Conservation (phyloP, 306 rosid species). For the Astragalus membranaceus region DNA sequence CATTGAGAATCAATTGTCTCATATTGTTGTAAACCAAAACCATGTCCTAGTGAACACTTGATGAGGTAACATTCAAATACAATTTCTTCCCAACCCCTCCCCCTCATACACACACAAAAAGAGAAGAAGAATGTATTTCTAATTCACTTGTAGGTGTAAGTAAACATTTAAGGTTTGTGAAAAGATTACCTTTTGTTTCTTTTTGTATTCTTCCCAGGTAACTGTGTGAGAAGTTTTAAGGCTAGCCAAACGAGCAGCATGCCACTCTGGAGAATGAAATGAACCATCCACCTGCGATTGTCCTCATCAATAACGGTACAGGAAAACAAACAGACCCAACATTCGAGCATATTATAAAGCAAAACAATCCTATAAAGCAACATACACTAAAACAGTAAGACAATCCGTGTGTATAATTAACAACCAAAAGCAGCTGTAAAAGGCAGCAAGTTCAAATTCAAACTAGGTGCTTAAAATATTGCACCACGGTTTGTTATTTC, state of each 20-base stretch:
- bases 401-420: neutral
- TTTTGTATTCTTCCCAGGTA: constrained; percentile 94
- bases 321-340: constrained; percentile 25
- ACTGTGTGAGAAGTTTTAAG: constrained; percentile 93
- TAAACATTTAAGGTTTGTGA: neutral
- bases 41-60: neutral
- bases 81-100: neutral
- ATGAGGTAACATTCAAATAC: neutral
- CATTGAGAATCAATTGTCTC: neutral
- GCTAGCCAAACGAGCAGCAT: constrained; percentile 99
- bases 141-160: neutral
- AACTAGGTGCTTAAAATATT: neutral
- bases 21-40: neutral
- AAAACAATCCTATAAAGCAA: constrained; percentile 15
- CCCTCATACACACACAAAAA: neutral
- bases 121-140: neutral
- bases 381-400: neutral
- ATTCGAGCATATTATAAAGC: constrained; percentile 19
- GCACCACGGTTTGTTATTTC: neutral
- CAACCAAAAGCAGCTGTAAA: neutral
- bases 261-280: constrained; percentile 99
- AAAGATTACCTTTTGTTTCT: constrained; percentile 81
- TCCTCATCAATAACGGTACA: constrained; percentile 81
- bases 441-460: neutral
- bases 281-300: constrained; percentile 99